Evolutionary conservation across 805 yeast genomes (phyloP).

Genomic region (Suhomyces pyralidae): DNA sequence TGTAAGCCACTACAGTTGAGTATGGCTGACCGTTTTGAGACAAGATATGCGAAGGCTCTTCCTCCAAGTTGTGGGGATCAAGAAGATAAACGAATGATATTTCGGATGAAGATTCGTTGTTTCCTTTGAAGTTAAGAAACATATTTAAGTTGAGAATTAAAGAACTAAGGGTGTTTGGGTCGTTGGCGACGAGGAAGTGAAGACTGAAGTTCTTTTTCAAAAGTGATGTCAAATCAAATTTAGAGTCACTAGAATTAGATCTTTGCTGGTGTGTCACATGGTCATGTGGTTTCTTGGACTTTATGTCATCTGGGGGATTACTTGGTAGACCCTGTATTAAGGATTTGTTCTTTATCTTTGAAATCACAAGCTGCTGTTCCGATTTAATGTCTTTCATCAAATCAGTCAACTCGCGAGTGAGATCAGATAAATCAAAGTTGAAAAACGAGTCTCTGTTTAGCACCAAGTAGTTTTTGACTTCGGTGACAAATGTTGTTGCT

Average conservation of each 20-base stretch:
- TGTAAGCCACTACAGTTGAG: slow-evolving; percentile 33
- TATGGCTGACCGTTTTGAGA: slow-evolving; percentile 22
- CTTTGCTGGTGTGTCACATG: not conserved
- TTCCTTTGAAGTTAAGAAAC: slow-evolving; percentile 27
- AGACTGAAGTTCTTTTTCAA: slow-evolving; percentile 38
- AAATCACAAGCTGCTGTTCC: slow-evolving; percentile 6
- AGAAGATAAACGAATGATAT: slow-evolving; percentile 25
- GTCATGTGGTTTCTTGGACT: not conserved
- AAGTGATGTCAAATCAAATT: slow-evolving; percentile 31
- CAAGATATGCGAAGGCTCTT: slow-evolving; percentile 31
- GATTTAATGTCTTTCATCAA: slow-evolving; percentile 17
- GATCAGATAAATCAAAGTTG: slow-evolving; percentile 55
- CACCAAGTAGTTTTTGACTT: slow-evolving; percentile 33
- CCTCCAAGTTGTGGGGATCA: slow-evolving; percentile 10
- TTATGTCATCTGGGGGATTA: not conserved
- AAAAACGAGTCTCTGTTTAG: slow-evolving; percentile 55
- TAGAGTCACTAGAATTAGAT: slow-evolving; percentile 8
- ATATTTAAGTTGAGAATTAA: slow-evolving; percentile 33
- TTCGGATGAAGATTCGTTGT: slow-evolving; percentile 7
- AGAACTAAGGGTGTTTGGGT: slow-evolving; percentile 31
- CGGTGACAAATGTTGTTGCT: slow-evolving; percentile 22
- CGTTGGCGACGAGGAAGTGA: slow-evolving; percentile 32
- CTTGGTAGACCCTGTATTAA: not conserved
- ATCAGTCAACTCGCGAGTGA: slow-evolving; percentile 61
- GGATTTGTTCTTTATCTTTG: not conserved